Evolutionary conservation across 306 rosid species (phyloP).

Genomic region (Citrullus colocynthis): DNA sequence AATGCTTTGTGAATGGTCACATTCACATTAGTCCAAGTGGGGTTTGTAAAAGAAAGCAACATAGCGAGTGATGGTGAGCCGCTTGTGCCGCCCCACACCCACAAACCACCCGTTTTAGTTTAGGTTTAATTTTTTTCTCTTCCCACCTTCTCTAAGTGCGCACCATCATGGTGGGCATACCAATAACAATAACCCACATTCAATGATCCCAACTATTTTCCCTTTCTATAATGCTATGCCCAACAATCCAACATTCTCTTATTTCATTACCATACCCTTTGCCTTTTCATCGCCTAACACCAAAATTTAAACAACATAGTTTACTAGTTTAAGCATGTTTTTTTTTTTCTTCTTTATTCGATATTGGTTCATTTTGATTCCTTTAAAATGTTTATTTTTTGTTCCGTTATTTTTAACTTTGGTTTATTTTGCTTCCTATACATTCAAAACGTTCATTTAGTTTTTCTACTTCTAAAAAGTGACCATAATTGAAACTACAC

Average conservation of each 20-base stretch:
- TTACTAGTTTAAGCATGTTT: no score
- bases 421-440: no score
- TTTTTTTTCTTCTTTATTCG: no score
- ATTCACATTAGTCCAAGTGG: neutral
- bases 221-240: neutral
- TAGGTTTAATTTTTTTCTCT: neutral
- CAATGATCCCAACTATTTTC: neutral
- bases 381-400: no score
- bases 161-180: slow-evolving; percentile 4
- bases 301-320: no score
- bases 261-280: neutral
- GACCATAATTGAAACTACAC: no score
- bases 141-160: neutral
- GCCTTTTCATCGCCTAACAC: no score
- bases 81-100: neutral
- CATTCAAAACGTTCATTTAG: no score
- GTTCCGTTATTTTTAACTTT: no score
- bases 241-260: neutral
- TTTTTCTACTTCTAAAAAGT: no score
- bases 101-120: neutral
- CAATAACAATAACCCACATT: neutral
- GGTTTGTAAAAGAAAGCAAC: neutral
- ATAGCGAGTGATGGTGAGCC: neutral
- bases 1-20: neutral
- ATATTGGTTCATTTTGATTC: no score